Base-by-base conservation (phyloP, 192 early-diverging fungal genomes). In the Coemansia sp. region DNA sequence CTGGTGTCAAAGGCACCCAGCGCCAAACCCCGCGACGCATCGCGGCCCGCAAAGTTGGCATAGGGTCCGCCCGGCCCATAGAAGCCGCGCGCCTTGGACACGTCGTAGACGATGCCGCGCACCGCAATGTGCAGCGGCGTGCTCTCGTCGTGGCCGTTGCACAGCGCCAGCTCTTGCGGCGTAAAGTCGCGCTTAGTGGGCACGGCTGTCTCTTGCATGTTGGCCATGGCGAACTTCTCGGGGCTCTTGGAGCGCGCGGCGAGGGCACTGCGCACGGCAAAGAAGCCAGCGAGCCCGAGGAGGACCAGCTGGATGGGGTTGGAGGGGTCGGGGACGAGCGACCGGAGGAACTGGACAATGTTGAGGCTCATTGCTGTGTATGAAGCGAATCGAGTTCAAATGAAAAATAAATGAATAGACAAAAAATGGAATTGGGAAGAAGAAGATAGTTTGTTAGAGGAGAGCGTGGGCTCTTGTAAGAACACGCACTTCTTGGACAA, bases 61-160 rank as follows among this genome's bases (percentile, higher is more conserved):
- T 98, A 98, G n/a, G 92, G 94, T 5, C 94, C 94, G 8, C 43
- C 75, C 35, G 96, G 96, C 0, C 96, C 96, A 72, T 98, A 98
- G 76, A 98, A 97, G 35, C 82, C 84, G 27, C 87, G 83, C 25
- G 94, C 92, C 25, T 79, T 70, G 3, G 92, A 88, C 31, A 98
- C 97, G 72, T 98, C 95, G 75, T 91, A 98, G 22, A 98, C 92
- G 20, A 85, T 87, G 14, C 94, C 91, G 29, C 88, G 87, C n/a
- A 98, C 89, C 4, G 84, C 93, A 70, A 97, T 87, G 36, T 90
- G 89, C 59, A 98, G 91, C 19, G 83, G 73, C 11, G 87, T 86
- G 22, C 29, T 38, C 35, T 71, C 67, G 69, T 81, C 82, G 37
- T 74, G 70, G 19, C 96, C 96, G 62, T 94, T 86, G 71, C 87